Conservation (phyloP, 306 rosid genomes). For the Comarum palustre region DNA sequence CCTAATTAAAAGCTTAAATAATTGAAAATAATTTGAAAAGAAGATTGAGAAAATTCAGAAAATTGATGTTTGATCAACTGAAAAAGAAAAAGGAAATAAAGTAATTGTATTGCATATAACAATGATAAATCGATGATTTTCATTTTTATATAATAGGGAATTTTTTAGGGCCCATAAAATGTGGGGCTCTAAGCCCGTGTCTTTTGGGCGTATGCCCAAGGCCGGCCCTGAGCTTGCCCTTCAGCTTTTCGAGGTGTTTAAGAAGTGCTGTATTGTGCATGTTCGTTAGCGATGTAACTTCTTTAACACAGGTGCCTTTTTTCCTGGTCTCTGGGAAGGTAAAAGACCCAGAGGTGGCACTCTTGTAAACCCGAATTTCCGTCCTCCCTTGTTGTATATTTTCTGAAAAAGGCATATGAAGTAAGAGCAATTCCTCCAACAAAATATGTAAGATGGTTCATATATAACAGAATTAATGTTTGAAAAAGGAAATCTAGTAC, state of each 20-base stretch:
- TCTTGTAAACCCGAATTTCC: constrained; percentile 37
- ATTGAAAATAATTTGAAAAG: too few relatives aligned
- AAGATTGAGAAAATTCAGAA: too few relatives aligned
- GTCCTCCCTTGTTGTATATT: constrained; percentile 38
- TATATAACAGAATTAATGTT: background rate
- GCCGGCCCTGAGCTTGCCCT: background rate
- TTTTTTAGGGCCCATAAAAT: too few relatives aligned
- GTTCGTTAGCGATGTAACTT: constrained; percentile 24
- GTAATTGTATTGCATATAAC: too few relatives aligned
- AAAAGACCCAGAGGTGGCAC: constrained; percentile 12
- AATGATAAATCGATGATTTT: too few relatives aligned
- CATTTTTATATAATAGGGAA: too few relatives aligned
- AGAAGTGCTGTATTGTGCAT: constrained; percentile 39
- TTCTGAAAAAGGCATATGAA: constrained; percentile 7
- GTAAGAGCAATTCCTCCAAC: background rate
- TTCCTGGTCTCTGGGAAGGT: constrained; percentile 33
- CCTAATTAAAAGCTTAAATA: too few relatives aligned
- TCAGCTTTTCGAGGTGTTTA: constrained; percentile 22
- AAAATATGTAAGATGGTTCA: background rate
- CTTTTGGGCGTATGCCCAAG: too few relatives aligned
- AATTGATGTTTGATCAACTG: too few relatives aligned
- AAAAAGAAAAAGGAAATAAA: too few relatives aligned
- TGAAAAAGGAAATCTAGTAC: constrained; percentile 6
- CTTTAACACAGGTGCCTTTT: constrained; percentile 31
- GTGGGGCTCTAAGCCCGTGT: too few relatives aligned